phyloP scores from a whole-genome alignment of 163 green algal genomes.

The Chlamydomonas reinhardtii region DNA sequence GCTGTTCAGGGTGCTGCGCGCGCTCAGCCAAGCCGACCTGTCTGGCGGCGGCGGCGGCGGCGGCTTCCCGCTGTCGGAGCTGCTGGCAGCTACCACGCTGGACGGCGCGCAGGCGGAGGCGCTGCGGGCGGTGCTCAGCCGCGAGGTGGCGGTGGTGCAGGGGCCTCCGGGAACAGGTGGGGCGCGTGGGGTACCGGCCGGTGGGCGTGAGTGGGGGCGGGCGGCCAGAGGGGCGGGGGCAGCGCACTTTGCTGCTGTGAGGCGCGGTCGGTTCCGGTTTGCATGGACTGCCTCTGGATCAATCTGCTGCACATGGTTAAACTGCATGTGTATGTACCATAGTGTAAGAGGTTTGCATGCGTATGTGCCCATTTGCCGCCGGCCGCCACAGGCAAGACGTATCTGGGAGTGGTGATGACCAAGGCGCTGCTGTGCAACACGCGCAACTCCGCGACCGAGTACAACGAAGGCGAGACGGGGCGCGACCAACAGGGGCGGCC shows the following conservation, averaged over 20 bases:
- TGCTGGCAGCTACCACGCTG: constrained; percentile 60
- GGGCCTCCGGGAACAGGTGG: constrained; percentile 80
- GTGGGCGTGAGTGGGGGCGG: background rate
- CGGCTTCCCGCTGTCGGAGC: constrained; percentile 47
- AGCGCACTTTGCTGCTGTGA: no score
- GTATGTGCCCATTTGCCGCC: no score
- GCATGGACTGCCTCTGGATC: no score
- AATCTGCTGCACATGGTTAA: no score
- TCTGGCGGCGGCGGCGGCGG: background rate
- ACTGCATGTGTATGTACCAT: no score
- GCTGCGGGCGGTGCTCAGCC: constrained; percentile 60
- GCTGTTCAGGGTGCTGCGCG: constrained; percentile 36
- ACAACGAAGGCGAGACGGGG: no score
- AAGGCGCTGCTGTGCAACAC: constrained; percentile 71
- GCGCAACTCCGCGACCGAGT: background rate
- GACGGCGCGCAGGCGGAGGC: constrained; percentile 71
- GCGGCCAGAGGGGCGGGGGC: no score
- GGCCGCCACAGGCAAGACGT: constrained; percentile 77
- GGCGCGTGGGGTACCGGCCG: no score
- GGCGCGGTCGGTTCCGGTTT: no score
- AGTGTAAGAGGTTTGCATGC: no score
- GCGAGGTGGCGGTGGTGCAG: constrained; percentile 81
- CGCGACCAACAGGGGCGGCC: no score
- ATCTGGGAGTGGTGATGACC: constrained; percentile 73
- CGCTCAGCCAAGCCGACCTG: constrained; percentile 50